Conservation (phyloP, 108 stramenopile species). For the Cyclotella distinguenda region DNA sequence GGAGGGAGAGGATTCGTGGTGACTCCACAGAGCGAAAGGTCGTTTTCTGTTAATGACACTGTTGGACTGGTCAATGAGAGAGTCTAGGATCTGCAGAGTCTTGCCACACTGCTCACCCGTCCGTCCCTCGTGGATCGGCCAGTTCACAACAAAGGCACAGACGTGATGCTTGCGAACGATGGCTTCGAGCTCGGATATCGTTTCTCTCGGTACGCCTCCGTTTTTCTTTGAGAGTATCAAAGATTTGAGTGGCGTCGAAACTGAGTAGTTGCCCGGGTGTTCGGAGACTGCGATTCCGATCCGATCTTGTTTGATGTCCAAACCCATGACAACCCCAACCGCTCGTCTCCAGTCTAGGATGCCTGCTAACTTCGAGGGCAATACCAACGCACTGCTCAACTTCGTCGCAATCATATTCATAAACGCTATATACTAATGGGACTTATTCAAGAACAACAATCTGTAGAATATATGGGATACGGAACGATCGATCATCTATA, state of each 20-base stretch:
- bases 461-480: background rate
- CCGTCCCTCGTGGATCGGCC: slow-evolving; percentile 44
- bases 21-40: slow-evolving; percentile 43
- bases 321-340: slow-evolving; percentile 36
- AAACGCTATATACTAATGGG: too few relatives aligned
- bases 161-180: slow-evolving; percentile 33
- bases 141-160: slow-evolving; percentile 45
- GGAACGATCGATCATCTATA: background rate
- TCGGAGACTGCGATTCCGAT: slow-evolving; percentile 42
- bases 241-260: slow-evolving; percentile 18
- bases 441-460: too few relatives aligned
- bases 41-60: slow-evolving; percentile 32
- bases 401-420: slow-evolving; percentile 42
- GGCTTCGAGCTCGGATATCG: slow-evolving; percentile 32
- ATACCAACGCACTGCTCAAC: slow-evolving; percentile 31
- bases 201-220: slow-evolving; percentile 11
- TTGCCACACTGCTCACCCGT: slow-evolving; percentile 48
- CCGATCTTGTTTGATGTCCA: slow-evolving; percentile 32
- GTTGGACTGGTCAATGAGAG: slow-evolving; percentile 38
- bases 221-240: slow-evolving; percentile 21
- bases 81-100: slow-evolving; percentile 38
- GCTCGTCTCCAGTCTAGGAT: slow-evolving; percentile 42
- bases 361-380: slow-evolving; percentile 40
- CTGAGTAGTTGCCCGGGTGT: slow-evolving; percentile 31
- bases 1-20: background rate